Percentiles rank a stretch among this genome's conserved stretches.
Evolutionary conservation across 805 yeast species (phyloP).

Genomic region (Candida silvicultrix): DNA sequence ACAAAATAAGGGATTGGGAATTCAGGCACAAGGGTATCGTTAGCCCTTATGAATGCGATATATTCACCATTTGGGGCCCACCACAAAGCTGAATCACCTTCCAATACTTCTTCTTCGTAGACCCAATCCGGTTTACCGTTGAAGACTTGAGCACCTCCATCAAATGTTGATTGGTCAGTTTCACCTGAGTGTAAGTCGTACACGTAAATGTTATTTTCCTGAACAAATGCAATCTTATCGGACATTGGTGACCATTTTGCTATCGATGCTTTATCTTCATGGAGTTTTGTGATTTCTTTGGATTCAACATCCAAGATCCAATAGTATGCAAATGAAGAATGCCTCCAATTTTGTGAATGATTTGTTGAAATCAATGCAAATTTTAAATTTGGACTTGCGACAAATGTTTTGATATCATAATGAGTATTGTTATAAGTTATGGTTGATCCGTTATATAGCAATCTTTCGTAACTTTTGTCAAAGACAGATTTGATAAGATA

Average conservation of each 20-base stretch:
- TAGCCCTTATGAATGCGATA: conserved; percentile 57
- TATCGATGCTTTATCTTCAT: conserved; percentile 30
- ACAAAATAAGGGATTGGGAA: conserved; percentile 73
- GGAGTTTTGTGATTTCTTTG: conserved; percentile 17
- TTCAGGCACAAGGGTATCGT: conserved; percentile 69
- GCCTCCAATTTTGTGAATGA: conserved; percentile 53
- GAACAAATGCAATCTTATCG: conserved; percentile 54
- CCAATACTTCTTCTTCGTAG: conserved; percentile 84
- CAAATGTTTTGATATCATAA: conserved; percentile 45
- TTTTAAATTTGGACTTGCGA: conserved; percentile 62
- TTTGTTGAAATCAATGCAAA: conserved; percentile 57
- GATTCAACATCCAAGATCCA: conserved; percentile 33
- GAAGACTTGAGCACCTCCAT: conserved; percentile 66
- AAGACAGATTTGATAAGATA: conserved; percentile 48
- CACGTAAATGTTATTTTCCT: conserved; percentile 63
- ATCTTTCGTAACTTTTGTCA: conserved; percentile 36
- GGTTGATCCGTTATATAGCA: conserved; percentile 43
- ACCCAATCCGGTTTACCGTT: conserved; percentile 95
- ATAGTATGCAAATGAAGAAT: conserved; percentile 37
- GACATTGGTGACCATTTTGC: conserved; percentile 78
- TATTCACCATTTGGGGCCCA: conserved; percentile 77
- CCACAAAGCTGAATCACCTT: conserved; percentile 69
- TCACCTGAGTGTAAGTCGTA: conserved; percentile 28
- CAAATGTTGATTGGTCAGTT: conserved; percentile 45
- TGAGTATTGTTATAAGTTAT: conserved; percentile 33